Evolutionary conservation across 2,329 filamentous ascomycete genomes (phyloP).

Genomic region (Paracoccidioides lutzii): DNA sequence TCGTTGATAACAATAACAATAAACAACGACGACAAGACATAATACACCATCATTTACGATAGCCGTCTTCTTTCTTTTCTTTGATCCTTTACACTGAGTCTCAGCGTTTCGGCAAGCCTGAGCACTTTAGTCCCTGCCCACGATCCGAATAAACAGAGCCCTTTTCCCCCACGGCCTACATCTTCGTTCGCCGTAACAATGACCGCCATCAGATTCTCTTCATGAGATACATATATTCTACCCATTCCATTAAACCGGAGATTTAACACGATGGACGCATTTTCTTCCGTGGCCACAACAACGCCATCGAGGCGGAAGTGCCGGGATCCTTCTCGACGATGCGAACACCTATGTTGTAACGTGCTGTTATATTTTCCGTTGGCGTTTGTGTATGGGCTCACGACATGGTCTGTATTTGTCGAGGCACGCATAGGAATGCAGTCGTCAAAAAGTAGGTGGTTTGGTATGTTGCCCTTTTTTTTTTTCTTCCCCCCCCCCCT

Average conservation of each 20-base stretch:
- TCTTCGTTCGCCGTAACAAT: background rate
- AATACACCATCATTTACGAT: too few relatives aligned
- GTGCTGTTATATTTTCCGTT: constrained; percentile 75
- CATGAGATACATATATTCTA: background rate
- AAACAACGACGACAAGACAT: too few relatives aligned
- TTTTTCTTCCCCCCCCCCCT: background rate
- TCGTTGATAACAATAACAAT: too few relatives aligned
- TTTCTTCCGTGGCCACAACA: constrained; percentile 21
- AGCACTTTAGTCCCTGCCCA: background rate
- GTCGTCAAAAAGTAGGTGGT: constrained; percentile 37
- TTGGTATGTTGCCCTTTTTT: constrained; percentile 21
- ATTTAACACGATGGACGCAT: constrained; percentile 24
- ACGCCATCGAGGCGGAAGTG: constrained; percentile 30
- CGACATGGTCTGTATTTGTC: constrained; percentile 91
- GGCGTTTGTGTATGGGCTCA: constrained; percentile 73
- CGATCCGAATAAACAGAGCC: background rate
- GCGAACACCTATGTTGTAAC: constrained; percentile 75
- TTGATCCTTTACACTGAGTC: background rate
- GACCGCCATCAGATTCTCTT: background rate
- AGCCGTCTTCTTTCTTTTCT: background rate
- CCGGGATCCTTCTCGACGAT: constrained; percentile 32
- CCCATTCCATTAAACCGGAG: background rate
- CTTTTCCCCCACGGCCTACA: background rate
- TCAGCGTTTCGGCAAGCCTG: background rate
- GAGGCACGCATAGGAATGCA: constrained; percentile 57